phyloP scores from a whole-genome alignment of 306 rosid genomes.

The Ormosia semicastrata region DNA sequence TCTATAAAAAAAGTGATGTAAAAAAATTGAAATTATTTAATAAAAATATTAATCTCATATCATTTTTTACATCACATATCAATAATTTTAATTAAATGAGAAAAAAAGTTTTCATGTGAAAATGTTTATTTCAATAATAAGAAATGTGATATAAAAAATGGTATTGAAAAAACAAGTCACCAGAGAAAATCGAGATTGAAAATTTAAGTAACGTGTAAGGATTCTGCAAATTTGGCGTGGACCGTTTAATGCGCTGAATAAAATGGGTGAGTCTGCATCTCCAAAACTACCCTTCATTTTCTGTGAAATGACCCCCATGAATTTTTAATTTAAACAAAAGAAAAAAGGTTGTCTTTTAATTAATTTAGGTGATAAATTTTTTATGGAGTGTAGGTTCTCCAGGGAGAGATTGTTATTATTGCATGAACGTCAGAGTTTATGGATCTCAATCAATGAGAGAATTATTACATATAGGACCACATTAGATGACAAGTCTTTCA shows the following conservation, averaged over 20 bases:
- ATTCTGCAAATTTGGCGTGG: conserved; percentile 59
- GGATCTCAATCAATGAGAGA: background rate
- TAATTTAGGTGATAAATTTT: background rate
- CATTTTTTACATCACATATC: too few relatives aligned
- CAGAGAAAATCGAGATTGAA: too few relatives aligned
- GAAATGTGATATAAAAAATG: too few relatives aligned
- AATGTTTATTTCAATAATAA: too few relatives aligned
- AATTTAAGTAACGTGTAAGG: conserved; percentile 38
- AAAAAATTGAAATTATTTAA: too few relatives aligned
- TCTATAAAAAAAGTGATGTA: too few relatives aligned
- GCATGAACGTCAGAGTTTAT: background rate
- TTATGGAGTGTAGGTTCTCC: background rate
- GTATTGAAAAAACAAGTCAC: too few relatives aligned
- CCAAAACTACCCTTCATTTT: background rate
- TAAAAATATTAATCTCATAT: too few relatives aligned
- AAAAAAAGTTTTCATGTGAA: too few relatives aligned
- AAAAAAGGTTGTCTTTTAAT: too few relatives aligned
- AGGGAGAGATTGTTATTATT: background rate
- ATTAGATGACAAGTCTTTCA: background rate
- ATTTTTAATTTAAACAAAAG: too few relatives aligned
- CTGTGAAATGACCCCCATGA: background rate
- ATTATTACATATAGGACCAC: background rate
- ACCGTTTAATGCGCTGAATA: conserved; percentile 32
- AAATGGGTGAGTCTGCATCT: background rate
- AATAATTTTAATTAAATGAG: too few relatives aligned